phyloP scores from a whole-genome alignment of 495 filamentous ascomycete genomes.

The Talaromyces trachyspermus region DNA sequence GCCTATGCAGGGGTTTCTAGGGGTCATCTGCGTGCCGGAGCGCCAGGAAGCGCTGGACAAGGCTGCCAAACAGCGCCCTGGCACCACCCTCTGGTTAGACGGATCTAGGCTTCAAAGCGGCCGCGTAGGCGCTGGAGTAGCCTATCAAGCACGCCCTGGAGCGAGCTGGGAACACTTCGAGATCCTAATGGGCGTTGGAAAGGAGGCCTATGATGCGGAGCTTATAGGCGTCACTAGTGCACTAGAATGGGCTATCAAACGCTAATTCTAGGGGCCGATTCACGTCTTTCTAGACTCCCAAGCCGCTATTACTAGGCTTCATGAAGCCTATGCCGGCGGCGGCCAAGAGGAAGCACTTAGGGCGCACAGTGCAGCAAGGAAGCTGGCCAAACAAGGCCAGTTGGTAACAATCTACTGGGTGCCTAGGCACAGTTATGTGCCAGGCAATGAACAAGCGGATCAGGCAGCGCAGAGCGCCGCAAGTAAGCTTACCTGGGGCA shows the following conservation, averaged over 20 bases:
- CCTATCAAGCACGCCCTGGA: neutral
- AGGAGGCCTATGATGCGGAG: conserved; percentile 7
- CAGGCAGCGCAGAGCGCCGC: neutral
- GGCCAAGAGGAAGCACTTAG: neutral
- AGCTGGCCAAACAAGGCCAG: neutral
- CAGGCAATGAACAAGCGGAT: conserved; percentile 3
- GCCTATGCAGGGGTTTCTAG: too few relatives aligned
- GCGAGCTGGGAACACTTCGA: neutral
- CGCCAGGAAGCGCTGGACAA: neutral
- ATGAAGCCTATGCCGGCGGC: neutral
- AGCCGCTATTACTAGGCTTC: conserved; percentile 1
- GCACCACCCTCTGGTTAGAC: neutral
- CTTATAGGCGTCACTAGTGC: neutral
- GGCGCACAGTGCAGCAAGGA: neutral
- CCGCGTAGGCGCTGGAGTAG: neutral
- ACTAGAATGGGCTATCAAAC: neutral
- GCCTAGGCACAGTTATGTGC: neutral
- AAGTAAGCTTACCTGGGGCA: neutral
- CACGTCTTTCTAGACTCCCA: conserved; percentile 5
- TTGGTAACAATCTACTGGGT: neutral
- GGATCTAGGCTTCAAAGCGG: neutral
- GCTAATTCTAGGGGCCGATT: neutral
- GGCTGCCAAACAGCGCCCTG: neutral
- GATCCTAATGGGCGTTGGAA: neutral
- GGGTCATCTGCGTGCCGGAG: too few relatives aligned